Evolutionary conservation across 2,329 filamentous ascomycete species (phyloP).

Genomic region (Arachnomyces sp.): DNA sequence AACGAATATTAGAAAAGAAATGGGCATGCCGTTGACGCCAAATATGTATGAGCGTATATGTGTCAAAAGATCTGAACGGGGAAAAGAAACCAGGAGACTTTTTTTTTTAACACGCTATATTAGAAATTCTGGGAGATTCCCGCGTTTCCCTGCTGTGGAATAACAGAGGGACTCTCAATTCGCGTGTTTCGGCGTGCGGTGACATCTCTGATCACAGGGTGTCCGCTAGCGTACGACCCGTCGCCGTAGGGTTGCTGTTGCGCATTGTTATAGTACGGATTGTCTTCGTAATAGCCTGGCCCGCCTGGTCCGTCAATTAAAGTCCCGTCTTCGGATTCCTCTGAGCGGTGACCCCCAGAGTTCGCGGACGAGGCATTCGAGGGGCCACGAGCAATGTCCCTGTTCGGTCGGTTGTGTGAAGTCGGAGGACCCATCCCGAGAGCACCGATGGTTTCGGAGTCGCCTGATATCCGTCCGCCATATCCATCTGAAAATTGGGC

Average conservation of each 20-base stretch:
- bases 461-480: slow-evolving; percentile 50
- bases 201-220: slow-evolving; percentile 88
- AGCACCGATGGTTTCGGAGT: slow-evolving; percentile 74
- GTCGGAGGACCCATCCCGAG: slow-evolving; percentile 63
- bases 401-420: slow-evolving; percentile 53
- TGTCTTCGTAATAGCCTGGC: slow-evolving; percentile 48
- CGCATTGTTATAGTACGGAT: slow-evolving; percentile 48
- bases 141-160: slow-evolving; percentile 79
- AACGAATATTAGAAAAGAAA: too few species aligned
- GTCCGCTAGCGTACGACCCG: slow-evolving; percentile 46
- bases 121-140: slow-evolving; percentile 98
- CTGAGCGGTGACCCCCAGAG: slow-evolving; percentile 70
- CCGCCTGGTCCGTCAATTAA: slow-evolving; percentile 39
- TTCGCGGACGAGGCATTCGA: slow-evolving; percentile 97
- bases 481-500: slow-evolving; percentile 57
- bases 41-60: too few species aligned
- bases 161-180: slow-evolving; percentile 84
- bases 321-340: slow-evolving; percentile 50
- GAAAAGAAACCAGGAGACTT: too few species aligned
- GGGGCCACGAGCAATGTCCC: slow-evolving; percentile 75
- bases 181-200: slow-evolving; percentile 85
- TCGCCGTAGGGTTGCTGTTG: slow-evolving; percentile 45
- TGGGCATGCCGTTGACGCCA: too few species aligned
- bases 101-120: slow-evolving; percentile 3
- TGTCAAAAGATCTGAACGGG: too few species aligned